Evolutionary conservation across 164 flowering plant species (phyloP), one percentile per base, ranked within the genome.

Genomic region (Magnolia changhungtana): DNA sequence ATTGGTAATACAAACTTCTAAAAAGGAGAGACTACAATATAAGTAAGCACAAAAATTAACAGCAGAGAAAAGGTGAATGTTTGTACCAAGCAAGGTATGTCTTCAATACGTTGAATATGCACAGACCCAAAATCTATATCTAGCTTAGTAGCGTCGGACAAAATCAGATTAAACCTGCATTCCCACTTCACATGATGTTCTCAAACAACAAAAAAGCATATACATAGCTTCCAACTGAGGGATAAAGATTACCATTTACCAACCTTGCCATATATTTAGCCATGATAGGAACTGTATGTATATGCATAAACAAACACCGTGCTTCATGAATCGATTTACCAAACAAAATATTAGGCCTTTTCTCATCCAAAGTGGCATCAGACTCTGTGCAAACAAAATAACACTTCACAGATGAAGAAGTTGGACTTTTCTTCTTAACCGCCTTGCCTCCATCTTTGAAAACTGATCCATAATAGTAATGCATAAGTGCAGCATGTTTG

Each of bases 361-460:
- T 68, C 70, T 21, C 11, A 37, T 83, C 86, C 27, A 61, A 23
- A 1, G 59, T 16, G 21, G 87, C 87, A 75, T 70, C n/a, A 9
- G 90, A 87, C 73, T 89, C 90, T 66, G 78, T 71, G 68, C 88
- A 77, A 24, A 92, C 89, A 82, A 93, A 95, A 65, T 81, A 92
- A 78, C 94, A 92, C 80, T 87, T 91, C 3, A 93, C 90, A 68
- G 87, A 49, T 29, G 92, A 88, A 2, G 89, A 75, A 71, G 85
- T 81, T 49, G 87, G 80, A 74, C 76, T 77, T 77, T 90, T 93
- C 83, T 85, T 88, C 77, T 83, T 90, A 76, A 84, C 90, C 75
- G 85, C 92, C 77, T 90, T 91, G 5, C 95, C 91, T 1, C 90
- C 96, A 88, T 93, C 99, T 86, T 95, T 95, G 79, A 86, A 93